phyloP scores from a whole-genome alignment of 345 rosid species.

The Draba incana region DNA sequence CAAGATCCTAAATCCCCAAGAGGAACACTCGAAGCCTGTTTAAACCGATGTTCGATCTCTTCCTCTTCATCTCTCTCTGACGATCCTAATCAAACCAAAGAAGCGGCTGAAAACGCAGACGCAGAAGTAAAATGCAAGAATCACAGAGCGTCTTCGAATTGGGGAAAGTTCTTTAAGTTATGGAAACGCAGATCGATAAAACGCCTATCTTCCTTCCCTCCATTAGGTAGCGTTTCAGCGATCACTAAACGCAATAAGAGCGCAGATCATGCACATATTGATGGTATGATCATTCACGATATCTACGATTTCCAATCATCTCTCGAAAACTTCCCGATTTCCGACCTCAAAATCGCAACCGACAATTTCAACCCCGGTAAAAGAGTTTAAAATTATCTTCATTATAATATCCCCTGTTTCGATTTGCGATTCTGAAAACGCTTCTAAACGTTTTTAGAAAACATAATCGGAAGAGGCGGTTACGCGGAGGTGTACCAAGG shows the following conservation, averaged over 20 bases:
- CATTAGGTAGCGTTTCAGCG: conserved; percentile 42
- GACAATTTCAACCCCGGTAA: conserved; percentile 67
- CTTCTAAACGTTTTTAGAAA: conserved; percentile 50
- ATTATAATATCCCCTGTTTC: not conserved
- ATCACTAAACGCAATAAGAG: conserved; percentile 46
- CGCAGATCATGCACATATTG: conserved; percentile 42
- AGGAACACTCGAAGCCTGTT: conserved; percentile 69
- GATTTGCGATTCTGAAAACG: not conserved
- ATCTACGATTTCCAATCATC: conserved; percentile 66
- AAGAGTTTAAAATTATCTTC: not conserved
- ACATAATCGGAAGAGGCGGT: conserved; percentile 89
- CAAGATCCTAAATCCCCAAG: conserved; percentile 58
- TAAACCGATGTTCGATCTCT: conserved; percentile 34
- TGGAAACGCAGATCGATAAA: conserved; percentile 68
- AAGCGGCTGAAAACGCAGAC: conserved; percentile 28
- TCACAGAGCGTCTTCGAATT: conserved; percentile 49
- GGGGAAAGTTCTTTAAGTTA: conserved; percentile 67
- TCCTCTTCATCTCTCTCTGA: conserved; percentile 30
- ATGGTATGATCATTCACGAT: conserved; percentile 51
- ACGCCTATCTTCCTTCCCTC: conserved; percentile 56
- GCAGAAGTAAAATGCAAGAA: conserved; percentile 35
- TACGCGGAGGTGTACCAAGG: conserved; percentile 91
- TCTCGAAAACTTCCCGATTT: conserved; percentile 55
- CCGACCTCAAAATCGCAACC: conserved; percentile 71
- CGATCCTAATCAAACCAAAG: conserved; percentile 25